Conservation (phyloP, 2,329 filamentous ascomycete genomes). For the Plectosphaerella cucumerina region DNA sequence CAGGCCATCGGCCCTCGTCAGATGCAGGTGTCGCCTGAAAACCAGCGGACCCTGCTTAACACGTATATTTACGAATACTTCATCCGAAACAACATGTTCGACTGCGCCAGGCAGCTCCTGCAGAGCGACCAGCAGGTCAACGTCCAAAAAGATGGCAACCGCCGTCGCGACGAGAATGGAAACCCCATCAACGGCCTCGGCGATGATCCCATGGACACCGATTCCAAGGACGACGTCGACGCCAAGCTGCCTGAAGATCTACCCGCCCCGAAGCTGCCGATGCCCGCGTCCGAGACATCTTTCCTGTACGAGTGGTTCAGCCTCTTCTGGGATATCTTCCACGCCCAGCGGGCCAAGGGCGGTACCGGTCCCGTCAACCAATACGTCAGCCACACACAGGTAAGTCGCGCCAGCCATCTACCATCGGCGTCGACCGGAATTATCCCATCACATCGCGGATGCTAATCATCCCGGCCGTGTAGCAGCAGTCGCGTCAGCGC, state of each 20-base stretch:
- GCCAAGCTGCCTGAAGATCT: conserved; percentile 75
- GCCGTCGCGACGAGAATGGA: conserved; percentile 62
- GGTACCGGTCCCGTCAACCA: conserved; percentile 61
- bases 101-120: conserved; percentile 73
- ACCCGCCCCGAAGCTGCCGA: conserved; percentile 67
- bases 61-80: conserved; percentile 94
- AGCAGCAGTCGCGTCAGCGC: conserved; percentile 67
- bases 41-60: conserved; percentile 60
- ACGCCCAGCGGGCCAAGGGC: conserved; percentile 70
- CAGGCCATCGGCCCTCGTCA: conserved; percentile 20
- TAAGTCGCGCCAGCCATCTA: conserved; percentile 31
- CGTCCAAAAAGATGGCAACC: conserved; percentile 62
- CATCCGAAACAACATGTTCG: conserved; percentile 76
- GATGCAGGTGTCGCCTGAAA: conserved; percentile 23
- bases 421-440: too few relatives aligned
- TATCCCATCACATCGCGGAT: neutral
- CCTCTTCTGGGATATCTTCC: conserved; percentile 95
- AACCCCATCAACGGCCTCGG: conserved; percentile 66
- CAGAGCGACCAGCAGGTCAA: conserved; percentile 63
- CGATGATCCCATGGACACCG: conserved; percentile 77
- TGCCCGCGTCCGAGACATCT: conserved; percentile 63
- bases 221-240: conserved; percentile 73
- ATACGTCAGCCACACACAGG: conserved; percentile 81
- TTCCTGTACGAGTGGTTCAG: conserved; percentile 98
- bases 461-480: conserved; percentile 1